Evolutionary conservation across 116 monocot species (phyloP).

Genomic region (Posidonia oceanica): DNA sequence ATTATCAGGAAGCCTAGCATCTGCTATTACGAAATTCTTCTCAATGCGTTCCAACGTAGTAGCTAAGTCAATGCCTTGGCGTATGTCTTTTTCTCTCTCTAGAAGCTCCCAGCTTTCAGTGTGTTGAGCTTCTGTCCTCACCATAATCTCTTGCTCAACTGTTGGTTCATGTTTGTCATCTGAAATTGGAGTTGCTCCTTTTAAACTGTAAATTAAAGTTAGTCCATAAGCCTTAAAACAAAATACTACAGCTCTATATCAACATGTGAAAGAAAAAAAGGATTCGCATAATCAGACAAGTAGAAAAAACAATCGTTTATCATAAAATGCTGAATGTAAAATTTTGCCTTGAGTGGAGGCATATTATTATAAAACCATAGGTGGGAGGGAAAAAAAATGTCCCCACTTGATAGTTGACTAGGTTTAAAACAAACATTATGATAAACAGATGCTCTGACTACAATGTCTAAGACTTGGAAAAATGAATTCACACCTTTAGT

Average conservation of each 20-base stretch:
- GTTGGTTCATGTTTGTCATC: conserved; percentile 25
- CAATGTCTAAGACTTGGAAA: no score
- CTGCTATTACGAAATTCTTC: conserved; percentile 88
- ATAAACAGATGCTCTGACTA: no score
- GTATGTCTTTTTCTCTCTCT: conserved; percentile 69
- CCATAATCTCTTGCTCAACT: conserved; percentile 38
- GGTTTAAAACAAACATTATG: no score
- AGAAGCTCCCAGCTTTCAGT: conserved; percentile 66
- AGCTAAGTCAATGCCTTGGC: conserved; percentile 86
- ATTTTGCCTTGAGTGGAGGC: no score
- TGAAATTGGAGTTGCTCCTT: conserved; percentile 32
- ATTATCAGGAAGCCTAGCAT: conserved; percentile 86
- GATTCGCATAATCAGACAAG: neutral
- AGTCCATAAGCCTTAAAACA: neutral
- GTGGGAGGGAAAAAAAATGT: no score
- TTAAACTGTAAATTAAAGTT: conserved; percentile 37
- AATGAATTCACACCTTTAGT: no score
- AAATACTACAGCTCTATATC: conserved; percentile 1
- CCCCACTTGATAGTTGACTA: no score
- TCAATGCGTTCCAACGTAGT: conserved; percentile 91
- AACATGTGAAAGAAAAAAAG: conserved; percentile 3
- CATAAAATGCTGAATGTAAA: no score
- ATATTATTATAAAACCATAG: no score
- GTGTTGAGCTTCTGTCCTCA: conserved; percentile 38
- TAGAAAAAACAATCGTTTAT: no score